Evolutionary conservation across 306 rosid genomes (phyloP), one percentile per base, ranked within the genome.

Genomic region (Vigna unguiculata): DNA sequence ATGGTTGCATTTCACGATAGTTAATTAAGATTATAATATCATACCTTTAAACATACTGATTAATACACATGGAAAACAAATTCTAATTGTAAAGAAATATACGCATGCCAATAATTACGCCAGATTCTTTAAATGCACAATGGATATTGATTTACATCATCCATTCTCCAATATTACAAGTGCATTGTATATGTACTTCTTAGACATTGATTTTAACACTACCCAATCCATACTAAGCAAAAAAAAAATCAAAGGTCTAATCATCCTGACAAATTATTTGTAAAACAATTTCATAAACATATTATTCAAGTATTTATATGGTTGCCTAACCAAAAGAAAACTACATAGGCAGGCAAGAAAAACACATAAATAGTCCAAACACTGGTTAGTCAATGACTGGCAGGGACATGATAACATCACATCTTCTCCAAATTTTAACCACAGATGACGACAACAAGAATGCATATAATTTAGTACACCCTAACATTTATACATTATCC

Each of bases 101-200:
- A n/a, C n/a, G n/a, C n/a, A 75, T 46, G 36, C 30, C 12, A 64
- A 20, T 68, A 90, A 97, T 88, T 82, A 95, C 99, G 99, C 89
- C 83, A 88, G 32, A 47, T 88, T 89, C 78, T 95, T 93, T 43
- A 97, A 87, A 80, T 95, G 90, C 76, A 83, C 36, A 73, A 92
- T 83, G 65, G 85, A 75, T 97, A 95, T 95, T 66, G 99, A 95
- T 86, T 87, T 88, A 82, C 93, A 88, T 80, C 99, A 97, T 57
- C 99, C 99, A 88, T 89, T 92, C 78, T 90, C 99, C 89, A 95
- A 83, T 85, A 95, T 83, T 61, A 92, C 96, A 78, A 95, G 69
- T 81, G 99, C 99, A 77, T 97, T 92, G 84, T 95, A 96, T 4
- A 97, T 88, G 80, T 83, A 95, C 86, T 95, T 92, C 86, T 95